phyloP scores from a whole-genome alignment of 1,139 yeast species.

The Blastobotrys buckinghamii region DNA sequence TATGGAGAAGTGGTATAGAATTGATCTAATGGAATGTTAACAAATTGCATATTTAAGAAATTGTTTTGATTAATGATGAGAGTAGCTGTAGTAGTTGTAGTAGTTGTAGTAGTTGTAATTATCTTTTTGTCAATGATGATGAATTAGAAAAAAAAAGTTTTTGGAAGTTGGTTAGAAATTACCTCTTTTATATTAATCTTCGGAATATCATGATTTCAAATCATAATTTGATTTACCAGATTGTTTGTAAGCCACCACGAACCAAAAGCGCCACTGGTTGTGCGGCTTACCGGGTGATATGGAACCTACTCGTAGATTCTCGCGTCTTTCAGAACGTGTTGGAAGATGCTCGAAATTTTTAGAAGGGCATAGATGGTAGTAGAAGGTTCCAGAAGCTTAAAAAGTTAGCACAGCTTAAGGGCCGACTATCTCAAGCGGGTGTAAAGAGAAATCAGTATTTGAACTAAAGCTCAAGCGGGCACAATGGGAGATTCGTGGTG shows the following conservation, averaged over 20 bases:
- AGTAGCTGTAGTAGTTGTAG: background rate
- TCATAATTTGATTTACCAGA: too few relatives aligned
- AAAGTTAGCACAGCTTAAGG: background rate
- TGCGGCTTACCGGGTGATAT: conserved; percentile 4
- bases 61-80: background rate
- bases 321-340: background rate
- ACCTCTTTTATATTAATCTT: background rate
- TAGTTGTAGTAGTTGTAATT: background rate
- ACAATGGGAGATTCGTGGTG: too few relatives aligned
- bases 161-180: background rate
- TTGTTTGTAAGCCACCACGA: too few relatives aligned
- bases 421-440: too few relatives aligned
- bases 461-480: too few relatives aligned
- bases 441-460: too few relatives aligned
- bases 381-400: conserved; percentile 5
- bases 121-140: background rate
- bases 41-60: conserved; percentile 8
- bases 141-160: background rate
- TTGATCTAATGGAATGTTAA: conserved; percentile 8
- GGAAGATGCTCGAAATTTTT: background rate
- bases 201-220: conserved; percentile 3
- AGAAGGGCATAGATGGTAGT: conserved; percentile 1
- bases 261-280: background rate
- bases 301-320: conserved; percentile 2
- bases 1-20: conserved; percentile 2